Conservation (phyloP, 2,329 filamentous ascomycete genomes). For the Xylaria sp. region DNA sequence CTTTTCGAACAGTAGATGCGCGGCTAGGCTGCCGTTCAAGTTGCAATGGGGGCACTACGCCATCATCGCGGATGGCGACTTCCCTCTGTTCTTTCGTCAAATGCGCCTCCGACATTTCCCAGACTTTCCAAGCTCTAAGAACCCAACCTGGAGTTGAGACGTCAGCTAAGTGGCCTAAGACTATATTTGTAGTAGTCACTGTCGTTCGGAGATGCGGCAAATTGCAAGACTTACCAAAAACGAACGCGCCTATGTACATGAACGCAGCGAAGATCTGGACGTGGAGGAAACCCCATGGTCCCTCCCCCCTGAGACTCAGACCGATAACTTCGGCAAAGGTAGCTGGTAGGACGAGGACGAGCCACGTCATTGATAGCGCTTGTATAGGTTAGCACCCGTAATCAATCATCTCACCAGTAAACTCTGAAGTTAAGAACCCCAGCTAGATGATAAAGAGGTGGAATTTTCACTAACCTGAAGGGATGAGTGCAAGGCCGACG, state of each 20-base stretch:
- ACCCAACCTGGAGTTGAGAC: conserved; percentile 40
- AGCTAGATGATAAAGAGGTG: background rate
- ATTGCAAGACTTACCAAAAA: conserved; percentile 42
- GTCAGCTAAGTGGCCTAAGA: conserved; percentile 5
- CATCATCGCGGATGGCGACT: conserved; percentile 33
- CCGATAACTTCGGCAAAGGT: conserved; percentile 71
- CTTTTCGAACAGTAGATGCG: conserved; percentile 20
- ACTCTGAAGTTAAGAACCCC: background rate
- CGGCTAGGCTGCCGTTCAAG: conserved; percentile 19
- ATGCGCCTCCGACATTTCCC: conserved; percentile 39
- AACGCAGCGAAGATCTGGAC: conserved; percentile 62
- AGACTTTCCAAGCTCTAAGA: conserved; percentile 48
- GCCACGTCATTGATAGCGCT: conserved; percentile 70
- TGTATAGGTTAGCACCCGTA: conserved; percentile 11
- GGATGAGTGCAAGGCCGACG: conserved; percentile 69
- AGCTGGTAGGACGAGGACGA: conserved; percentile 69
- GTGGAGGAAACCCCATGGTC: conserved; percentile 51
- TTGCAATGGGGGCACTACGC: conserved; percentile 23
- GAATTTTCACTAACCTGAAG: conserved; percentile 52
- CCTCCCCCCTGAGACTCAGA: conserved; percentile 52
- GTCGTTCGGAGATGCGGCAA: background rate
- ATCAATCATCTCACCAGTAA: background rate
- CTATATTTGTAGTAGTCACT: background rate
- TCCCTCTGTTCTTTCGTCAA: conserved; percentile 35
- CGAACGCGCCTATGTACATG: conserved; percentile 60